Percentiles rank a stretch among this genome's conserved stretches.
Conservation (phyloP, 371 early-diverging fungal genomes). For the Saksenaea vasiformis region DNA sequence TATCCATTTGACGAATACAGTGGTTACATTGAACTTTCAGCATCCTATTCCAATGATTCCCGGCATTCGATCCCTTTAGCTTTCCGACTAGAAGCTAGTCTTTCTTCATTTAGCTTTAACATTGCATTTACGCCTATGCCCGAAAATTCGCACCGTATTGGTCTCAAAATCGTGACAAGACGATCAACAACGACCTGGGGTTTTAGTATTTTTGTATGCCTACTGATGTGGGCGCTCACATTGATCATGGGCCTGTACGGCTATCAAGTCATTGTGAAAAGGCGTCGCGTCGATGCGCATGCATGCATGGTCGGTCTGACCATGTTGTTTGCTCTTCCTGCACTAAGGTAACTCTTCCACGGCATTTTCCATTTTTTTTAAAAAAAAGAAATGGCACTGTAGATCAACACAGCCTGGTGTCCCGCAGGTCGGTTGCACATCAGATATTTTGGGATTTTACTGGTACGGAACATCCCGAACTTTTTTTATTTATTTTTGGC, state of each 20-base stretch:
- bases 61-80: slow-evolving; percentile 28
- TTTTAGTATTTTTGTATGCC: slow-evolving; percentile 38
- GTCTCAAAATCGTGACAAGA: slow-evolving; percentile 30
- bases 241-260: slow-evolving; percentile 33
- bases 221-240: slow-evolving; percentile 44
- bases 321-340: slow-evolving; percentile 43
- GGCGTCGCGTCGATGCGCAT: slow-evolving; percentile 34
- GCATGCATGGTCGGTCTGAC: slow-evolving; percentile 40
- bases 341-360: slow-evolving; percentile 19
- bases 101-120: slow-evolving; percentile 33
- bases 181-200: slow-evolving; percentile 39
- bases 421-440: slow-evolving; percentile 40
- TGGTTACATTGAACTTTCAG: slow-evolving; percentile 29
- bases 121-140: slow-evolving; percentile 13
- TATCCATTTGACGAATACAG: slow-evolving; percentile 39
- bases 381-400: not conserved
- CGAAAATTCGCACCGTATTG: slow-evolving; percentile 22
- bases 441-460: slow-evolving; percentile 42
- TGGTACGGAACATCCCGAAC: slow-evolving; percentile 22
- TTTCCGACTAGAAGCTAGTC: slow-evolving; percentile 32
- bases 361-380: not conserved
- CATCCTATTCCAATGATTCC: slow-evolving; percentile 20
- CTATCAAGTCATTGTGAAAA: slow-evolving; percentile 31
- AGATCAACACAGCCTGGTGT: slow-evolving; percentile 43
- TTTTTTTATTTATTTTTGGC: not conserved